Conservation (phyloP, 2,329 filamentous ascomycete species). For the Thelonectria blattea region DNA sequence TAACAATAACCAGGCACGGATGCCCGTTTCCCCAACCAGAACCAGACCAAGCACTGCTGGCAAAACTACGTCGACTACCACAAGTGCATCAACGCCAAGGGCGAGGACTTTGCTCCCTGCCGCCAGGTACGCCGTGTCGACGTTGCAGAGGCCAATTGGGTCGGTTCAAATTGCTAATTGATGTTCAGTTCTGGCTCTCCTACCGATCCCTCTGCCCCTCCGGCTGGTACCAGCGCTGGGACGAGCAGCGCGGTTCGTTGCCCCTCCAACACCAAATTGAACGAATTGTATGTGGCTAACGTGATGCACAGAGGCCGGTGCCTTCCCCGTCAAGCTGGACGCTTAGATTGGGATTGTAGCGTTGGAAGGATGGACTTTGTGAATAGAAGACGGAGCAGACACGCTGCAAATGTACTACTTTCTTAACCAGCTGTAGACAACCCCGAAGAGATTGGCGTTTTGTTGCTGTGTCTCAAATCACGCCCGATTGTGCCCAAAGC, state of each 20-base stretch:
- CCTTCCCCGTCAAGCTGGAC: conserved; percentile 71
- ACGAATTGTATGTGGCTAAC: conserved; percentile 40
- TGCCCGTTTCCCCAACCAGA: conserved; percentile 97
- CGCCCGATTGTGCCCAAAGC: conserved; percentile 20
- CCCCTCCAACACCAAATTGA: background rate
- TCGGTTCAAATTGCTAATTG: conserved; percentile 28
- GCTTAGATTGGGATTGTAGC: conserved; percentile 49
- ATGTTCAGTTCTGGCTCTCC: conserved; percentile 84
- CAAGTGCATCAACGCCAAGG: conserved; percentile 99
- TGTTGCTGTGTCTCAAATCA: conserved; percentile 12
- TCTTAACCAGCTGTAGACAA: conserved; percentile 40
- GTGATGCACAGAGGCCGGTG: conserved; percentile 64
- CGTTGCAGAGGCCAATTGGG: background rate
- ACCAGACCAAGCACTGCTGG: conserved; percentile 99
- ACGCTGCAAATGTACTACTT: conserved; percentile 47
- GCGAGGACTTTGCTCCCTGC: conserved; percentile 97
- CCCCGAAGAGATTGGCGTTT: conserved; percentile 33
- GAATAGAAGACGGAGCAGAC: conserved; percentile 42
- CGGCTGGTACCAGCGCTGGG: conserved; percentile 93
- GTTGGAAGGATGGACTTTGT: conserved; percentile 32
- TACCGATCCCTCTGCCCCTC: conserved; percentile 98
- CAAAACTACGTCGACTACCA: conserved; percentile 99
- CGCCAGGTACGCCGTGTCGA: conserved; percentile 71
- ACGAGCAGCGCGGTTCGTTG: conserved; percentile 89
- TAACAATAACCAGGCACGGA: conserved; percentile 76